A percentile compares a stretch with the other conserved stretches of the same genome.
Evolutionary conservation across 768 basidiomycete species (phyloP).

Genomic region (Boletus sp.): DNA sequence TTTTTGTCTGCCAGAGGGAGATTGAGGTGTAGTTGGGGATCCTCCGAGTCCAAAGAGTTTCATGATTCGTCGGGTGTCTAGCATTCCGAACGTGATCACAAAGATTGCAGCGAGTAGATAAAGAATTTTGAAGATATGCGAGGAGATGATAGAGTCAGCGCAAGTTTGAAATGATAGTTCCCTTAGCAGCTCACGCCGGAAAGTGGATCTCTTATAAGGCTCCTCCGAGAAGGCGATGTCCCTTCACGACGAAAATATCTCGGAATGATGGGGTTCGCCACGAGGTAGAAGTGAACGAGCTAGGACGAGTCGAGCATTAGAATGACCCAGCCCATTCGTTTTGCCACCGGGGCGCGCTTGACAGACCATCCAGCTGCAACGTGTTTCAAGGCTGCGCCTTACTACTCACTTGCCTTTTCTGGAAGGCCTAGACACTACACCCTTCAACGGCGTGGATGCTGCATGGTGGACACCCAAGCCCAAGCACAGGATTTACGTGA

Average conservation of each 20-base stretch:
- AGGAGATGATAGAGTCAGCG: conserved; percentile 14
- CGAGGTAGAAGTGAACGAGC: conserved; percentile 13
- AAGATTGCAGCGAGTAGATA: conserved; percentile 20
- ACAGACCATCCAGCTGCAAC: conserved; percentile 19
- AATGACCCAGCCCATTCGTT: conserved; percentile 11
- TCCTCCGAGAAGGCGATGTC: conserved; percentile 30
- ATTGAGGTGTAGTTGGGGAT: conserved; percentile 25
- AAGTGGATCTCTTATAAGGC: conserved; percentile 25
- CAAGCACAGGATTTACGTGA: conserved; percentile 9
- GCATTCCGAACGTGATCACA: conserved; percentile 29
- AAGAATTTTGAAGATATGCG: conserved; percentile 26
- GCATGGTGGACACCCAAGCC: conserved; percentile 20
- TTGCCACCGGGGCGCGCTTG: conserved; percentile 3
- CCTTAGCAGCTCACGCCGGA: conserved; percentile 12
- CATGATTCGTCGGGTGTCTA: conserved; percentile 34
- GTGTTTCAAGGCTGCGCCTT: conserved; percentile 24
- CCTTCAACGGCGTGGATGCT: conserved; percentile 18
- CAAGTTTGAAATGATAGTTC: conserved; percentile 12
- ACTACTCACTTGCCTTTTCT: conserved; percentile 25
- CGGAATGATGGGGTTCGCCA: conserved; percentile 18
- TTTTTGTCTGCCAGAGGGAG: conserved; percentile 19
- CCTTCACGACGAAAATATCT: conserved; percentile 16
- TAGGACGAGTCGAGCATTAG: background rate
- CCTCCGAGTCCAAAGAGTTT: conserved; percentile 31
- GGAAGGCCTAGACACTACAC: conserved; percentile 11